Evolutionary conservation across 345 rosid genomes (phyloP).

Genomic region (Eutrema japonicum): DNA sequence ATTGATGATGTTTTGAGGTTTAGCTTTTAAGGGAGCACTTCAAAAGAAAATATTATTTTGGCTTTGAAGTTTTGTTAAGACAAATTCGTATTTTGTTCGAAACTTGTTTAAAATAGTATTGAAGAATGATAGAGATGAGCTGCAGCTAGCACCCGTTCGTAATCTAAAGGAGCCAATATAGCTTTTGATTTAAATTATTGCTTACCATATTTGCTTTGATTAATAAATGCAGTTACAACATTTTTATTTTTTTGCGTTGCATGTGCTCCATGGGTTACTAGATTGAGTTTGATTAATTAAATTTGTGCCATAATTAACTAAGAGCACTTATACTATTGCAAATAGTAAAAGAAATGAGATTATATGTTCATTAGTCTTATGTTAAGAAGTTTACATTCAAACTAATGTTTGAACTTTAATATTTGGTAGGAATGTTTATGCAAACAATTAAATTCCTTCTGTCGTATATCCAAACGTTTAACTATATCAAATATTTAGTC

Average conservation of each 20-base stretch:
- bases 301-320: background rate
- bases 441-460: too few species aligned
- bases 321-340: constrained; percentile 2
- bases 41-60: constrained; percentile 11
- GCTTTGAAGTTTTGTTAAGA: constrained; percentile 23
- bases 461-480: too few species aligned
- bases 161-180: constrained; percentile 36
- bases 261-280: constrained; percentile 32
- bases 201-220: background rate
- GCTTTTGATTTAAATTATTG: constrained; percentile 25
- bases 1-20: constrained; percentile 22
- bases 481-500: too few species aligned
- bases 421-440: too few species aligned
- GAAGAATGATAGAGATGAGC: constrained; percentile 29
- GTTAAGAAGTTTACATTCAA: too few species aligned
- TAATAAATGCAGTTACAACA: background rate
- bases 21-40: constrained; percentile 27
- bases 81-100: constrained; percentile 26
- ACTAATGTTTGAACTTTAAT: too few species aligned
- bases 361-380: background rate
- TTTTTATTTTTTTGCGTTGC: constrained; percentile 7
- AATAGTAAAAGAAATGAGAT: constrained; percentile 7
- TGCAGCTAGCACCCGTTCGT: constrained; percentile 32
- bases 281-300: constrained; percentile 17
- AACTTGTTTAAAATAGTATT: background rate